Base-by-base conservation (phyloP, 2,329 filamentous ascomycete genomes). In the Epichloe amarillans region DNA sequence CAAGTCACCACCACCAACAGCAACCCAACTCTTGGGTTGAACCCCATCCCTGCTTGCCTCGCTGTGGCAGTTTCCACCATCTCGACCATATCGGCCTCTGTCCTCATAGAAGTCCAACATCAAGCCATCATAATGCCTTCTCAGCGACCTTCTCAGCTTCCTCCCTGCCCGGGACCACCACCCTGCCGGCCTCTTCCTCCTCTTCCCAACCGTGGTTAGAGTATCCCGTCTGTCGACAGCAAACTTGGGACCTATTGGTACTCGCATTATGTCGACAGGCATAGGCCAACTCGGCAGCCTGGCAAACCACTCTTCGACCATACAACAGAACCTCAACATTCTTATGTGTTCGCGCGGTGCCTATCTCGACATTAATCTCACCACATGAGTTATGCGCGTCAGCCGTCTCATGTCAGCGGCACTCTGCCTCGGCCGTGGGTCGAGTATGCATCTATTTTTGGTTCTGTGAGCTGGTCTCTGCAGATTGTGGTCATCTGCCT, bases 81-180 rank as follows among this genome's bases (percentile, higher is more conserved):
- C 50, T 50, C 49, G 12, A 15, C 23, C 21, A 4, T 15, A 10
- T 30, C 41, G 14, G 15, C 12, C 14, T 39, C n/a, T 6, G 8
- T 30, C 19, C 19, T 19, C 17, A 54, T 11, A 30, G 8, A 54
- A 5, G 12, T 8, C n/a, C 8, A 14, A 40, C 12, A 19, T 52
- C 48, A 59, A 49, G 51, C 54, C 54, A 65, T 19, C 19, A 19
- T 55, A 54, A 77, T 79, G 74, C 74, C 76, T 67, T 70, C 75
- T 56, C 77, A 80, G 66, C 76, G 79, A 64, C 79, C 80, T 55
- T 80, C 79, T 59, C 78, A 82, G 62, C 77, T 83, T 57, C 80
- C 80, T 70, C 80, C 80, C 58, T 83, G 79, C 76, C 79, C 80
- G 50, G 80, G 80, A 59, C 80, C 80, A 54, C 80, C 80, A 61